Evolutionary conservation across 208 protist species (phyloP).

Genomic region (Wallacemonas sp.): DNA sequence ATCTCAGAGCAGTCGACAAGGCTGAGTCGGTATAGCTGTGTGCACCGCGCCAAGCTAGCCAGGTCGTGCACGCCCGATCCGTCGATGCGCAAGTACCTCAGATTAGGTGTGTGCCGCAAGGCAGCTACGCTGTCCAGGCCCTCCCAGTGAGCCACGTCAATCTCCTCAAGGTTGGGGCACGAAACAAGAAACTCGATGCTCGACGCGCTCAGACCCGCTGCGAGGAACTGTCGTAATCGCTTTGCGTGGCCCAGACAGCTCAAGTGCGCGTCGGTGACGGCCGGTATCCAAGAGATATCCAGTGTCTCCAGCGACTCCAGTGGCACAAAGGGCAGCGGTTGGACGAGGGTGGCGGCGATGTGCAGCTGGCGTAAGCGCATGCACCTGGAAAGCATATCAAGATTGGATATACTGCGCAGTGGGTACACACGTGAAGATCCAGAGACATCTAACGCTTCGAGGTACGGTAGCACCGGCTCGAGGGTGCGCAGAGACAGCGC

Average conservation of each 20-base stretch:
- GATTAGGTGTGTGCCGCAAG: background rate
- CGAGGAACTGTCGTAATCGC: background rate
- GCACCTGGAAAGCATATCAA: background rate
- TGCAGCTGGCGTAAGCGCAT: background rate
- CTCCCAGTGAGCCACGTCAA: background rate
- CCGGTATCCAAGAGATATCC: background rate
- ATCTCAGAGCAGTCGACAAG: background rate
- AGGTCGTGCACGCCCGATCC: background rate
- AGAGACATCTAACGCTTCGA: background rate
- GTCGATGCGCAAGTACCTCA: background rate
- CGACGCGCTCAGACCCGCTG: background rate
- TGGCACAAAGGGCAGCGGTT: background rate
- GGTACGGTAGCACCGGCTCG: background rate
- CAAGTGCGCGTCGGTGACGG: background rate
- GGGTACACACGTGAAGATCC: background rate
- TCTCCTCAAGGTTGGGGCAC: background rate
- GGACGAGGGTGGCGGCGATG: background rate
- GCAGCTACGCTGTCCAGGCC: background rate
- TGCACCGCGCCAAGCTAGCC: background rate
- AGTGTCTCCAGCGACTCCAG: background rate
- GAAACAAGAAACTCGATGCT: background rate
- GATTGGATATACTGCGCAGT: background rate
- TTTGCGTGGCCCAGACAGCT: background rate
- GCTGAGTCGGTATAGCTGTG: background rate
- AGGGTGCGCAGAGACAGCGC: background rate